Evolutionary conservation across 495 filamentous ascomycete genomes (phyloP).

Genomic region (Recurvomyces mirabilis): DNA sequence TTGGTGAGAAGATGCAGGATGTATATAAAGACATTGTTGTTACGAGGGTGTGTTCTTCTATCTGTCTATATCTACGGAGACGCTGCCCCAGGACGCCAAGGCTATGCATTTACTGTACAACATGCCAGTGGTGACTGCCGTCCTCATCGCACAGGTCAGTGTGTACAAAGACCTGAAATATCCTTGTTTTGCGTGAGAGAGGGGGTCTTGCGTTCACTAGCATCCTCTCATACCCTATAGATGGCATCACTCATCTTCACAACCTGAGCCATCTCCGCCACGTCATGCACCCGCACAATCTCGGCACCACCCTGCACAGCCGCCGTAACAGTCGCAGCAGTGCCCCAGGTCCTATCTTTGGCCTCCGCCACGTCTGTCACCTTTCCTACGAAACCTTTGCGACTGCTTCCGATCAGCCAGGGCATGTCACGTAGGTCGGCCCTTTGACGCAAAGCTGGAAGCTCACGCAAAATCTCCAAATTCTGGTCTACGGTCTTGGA

Average conservation of each 20-base stretch:
- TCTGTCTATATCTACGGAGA: no score
- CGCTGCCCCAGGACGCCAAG: no score
- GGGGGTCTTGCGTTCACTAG: no score
- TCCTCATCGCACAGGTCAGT: no score
- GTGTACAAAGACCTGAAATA: no score
- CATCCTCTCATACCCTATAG: no score
- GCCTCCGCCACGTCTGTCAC: constrained; percentile 66
- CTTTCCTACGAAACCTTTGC: constrained; percentile 79
- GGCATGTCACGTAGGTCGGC: constrained; percentile 50
- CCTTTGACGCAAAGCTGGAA: constrained; percentile 54
- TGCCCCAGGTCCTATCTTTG: constrained; percentile 65
- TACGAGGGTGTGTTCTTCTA: no score
- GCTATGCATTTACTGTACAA: no score
- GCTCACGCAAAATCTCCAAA: constrained; percentile 58
- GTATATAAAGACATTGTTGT: no score
- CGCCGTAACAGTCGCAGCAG: constrained; percentile 76
- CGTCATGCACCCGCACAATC: constrained; percentile 92
- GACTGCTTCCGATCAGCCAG: constrained; percentile 81
- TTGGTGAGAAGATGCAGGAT: no score
- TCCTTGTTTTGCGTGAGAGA: no score
- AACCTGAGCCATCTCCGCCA: constrained; percentile 78
- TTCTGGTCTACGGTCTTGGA: constrained; percentile 75
- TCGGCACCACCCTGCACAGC: constrained; percentile 88
- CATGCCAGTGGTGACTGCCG: no score
- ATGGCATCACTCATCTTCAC: constrained; percentile 85